Base-by-base conservation (phyloP, 2,329 filamentous ascomycete species). In the Pseudogymnoascus destructans region DNA sequence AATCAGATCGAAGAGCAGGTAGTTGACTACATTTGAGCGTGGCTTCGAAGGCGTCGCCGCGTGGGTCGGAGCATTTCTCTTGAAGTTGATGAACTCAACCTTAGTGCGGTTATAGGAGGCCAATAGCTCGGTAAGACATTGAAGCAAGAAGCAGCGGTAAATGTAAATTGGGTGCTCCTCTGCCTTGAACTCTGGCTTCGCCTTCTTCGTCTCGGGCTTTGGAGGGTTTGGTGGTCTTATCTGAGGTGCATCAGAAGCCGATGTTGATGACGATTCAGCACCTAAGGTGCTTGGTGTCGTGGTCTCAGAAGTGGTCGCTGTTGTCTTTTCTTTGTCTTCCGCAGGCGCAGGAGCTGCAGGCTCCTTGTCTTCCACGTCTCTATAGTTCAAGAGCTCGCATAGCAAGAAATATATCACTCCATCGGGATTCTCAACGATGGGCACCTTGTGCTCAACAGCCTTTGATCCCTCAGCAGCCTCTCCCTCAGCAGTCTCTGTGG, bases 41-140 rank as follows among this genome's bases (percentile, higher is more conserved):
- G 93, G 93, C 71, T 97, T 97, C 13, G 95, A 91, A 4, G 93
- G 93, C 1, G 93, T 97, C 62, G 72, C 69, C 9, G 85, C 85
- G 64, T 89, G 85, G 46, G 89, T 79, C 52, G 92, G 89, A 5
- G 89, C 86, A 68, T 91, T 95, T 61, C 92, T 85, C 64, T 95
- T 97, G 74, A 96, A 98, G 71, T 96, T 97, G 75, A 99, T 96
- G 69, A 99, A 97, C 69, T 98, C 95, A 42, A 98, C 82, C 77
- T 99, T 99, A 7, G 90, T 89, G 58, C 90, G 84, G 65, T 90
- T 95, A 73, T 97, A 98, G 67, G 87, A 95, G 59, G 87, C 84
- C 11, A 98, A 77, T 11, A 98, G 80, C 71, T 99, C 93, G 0
- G 89, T 85, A 36, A 99, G 75, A 67, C 91, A 95, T 68, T 93